phyloP scores from a whole-genome alignment of 2,329 filamentous ascomycete genomes.

The Talaromyces sp. region DNA sequence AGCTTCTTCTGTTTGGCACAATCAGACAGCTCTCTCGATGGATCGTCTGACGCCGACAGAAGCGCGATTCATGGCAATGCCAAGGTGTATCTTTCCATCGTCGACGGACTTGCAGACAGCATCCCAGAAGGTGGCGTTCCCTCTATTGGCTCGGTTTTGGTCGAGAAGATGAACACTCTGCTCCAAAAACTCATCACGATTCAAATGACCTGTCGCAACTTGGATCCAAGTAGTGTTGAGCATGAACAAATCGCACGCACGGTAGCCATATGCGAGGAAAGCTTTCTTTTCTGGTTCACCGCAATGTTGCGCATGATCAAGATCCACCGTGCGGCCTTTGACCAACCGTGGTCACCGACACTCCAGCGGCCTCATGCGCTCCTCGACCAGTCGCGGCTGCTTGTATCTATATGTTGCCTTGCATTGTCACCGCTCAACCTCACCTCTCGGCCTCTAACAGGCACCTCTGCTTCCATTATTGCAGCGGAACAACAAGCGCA shows the following conservation, averaged over 20 bases:
- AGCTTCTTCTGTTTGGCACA: constrained; percentile 32
- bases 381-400: constrained; percentile 30
- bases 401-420: constrained; percentile 35
- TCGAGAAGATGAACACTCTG: constrained; percentile 36
- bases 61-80: constrained; percentile 24
- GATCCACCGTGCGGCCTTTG: constrained; percentile 35
- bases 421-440: constrained; percentile 30
- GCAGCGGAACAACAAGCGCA: constrained; percentile 20
- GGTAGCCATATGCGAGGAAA: constrained; percentile 23
- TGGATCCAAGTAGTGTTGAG: constrained; percentile 11
- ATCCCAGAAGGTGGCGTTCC: constrained; percentile 28
- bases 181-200: constrained; percentile 30
- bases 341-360: constrained; percentile 16
- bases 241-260: constrained; percentile 12
- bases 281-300: constrained; percentile 36
- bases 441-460: constrained; percentile 23
- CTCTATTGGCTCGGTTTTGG: constrained; percentile 26
- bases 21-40: constrained; percentile 18
- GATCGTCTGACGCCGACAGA: constrained; percentile 11
- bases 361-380: constrained; percentile 18
- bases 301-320: constrained; percentile 34
- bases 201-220: constrained; percentile 20
- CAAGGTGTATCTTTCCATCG: constrained; percentile 32
- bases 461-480: constrained; percentile 19
- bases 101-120: constrained; percentile 33